A percentile compares a stretch with the other conserved stretches of the same genome.
Conservation (phyloP, 768 basidiomycete genomes). For the Albatrellus ellisii region DNA sequence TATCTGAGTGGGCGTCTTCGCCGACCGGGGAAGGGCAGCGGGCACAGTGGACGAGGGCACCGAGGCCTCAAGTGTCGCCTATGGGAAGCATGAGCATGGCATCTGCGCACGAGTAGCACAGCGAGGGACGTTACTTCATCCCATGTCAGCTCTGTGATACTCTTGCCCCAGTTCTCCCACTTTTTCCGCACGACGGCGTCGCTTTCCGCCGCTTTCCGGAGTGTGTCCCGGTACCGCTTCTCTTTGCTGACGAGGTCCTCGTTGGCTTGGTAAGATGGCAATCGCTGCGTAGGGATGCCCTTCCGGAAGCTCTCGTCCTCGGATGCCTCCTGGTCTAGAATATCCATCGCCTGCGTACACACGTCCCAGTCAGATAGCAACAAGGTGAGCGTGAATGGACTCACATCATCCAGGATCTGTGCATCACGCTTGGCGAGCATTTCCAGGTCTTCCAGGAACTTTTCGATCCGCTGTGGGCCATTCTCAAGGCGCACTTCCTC, state of each 20-base stretch:
- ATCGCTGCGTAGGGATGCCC: conserved; percentile 33
- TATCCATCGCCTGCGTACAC: conserved; percentile 61
- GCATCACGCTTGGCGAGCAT: conserved; percentile 48
- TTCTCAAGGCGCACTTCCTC: conserved; percentile 73
- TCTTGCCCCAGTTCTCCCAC: conserved; percentile 80
- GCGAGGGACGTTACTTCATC: conserved; percentile 31
- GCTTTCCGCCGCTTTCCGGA: conserved; percentile 59
- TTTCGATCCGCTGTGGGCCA: conserved; percentile 59
- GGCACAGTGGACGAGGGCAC: conserved; percentile 45
- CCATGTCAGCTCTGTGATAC: conserved; percentile 57
- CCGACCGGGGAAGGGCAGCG: conserved; percentile 1
- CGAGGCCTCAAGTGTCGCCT: conserved; percentile 54
- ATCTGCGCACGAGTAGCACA: neutral
- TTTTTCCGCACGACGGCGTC: conserved; percentile 69
- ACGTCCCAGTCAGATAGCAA: neutral
- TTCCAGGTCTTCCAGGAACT: conserved; percentile 60
- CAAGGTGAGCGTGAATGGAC: neutral
- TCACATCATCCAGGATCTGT: conserved; percentile 63
- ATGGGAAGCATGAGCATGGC: neutral
- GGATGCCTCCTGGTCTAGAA: conserved; percentile 82
- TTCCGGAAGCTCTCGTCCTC: conserved; percentile 65
- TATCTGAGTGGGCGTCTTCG: conserved; percentile 28
- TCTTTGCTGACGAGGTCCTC: conserved; percentile 57
- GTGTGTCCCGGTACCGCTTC: conserved; percentile 54
- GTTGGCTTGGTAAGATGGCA: conserved; percentile 73